phyloP scores from a whole-genome alignment of 495 filamentous ascomycete species.

The Podospora comata region DNA sequence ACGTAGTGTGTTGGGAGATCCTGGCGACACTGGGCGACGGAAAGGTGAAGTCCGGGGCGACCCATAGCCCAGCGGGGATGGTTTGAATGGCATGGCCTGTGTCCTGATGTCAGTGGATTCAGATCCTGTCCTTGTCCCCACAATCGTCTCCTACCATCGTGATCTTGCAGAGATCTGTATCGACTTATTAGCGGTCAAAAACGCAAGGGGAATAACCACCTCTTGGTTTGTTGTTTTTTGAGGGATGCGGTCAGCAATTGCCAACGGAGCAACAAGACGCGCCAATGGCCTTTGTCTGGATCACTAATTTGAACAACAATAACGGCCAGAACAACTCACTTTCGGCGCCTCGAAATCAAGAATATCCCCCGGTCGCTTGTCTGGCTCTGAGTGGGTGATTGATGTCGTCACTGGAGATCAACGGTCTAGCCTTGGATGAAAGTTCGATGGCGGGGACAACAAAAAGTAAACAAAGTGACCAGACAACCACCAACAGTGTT shows the following conservation, averaged over 20 bases:
- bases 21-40: slow-evolving; percentile 58
- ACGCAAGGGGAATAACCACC: not conserved
- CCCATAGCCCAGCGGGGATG: slow-evolving; percentile 39
- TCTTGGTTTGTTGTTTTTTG: not conserved
- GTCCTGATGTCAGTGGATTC: not conserved
- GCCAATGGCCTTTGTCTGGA: not conserved
- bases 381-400: not conserved
- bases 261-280: not conserved
- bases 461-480: slow-evolving; percentile 24
- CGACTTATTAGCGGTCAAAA: not conserved
- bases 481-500: slow-evolving; percentile 15
- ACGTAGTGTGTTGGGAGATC: slow-evolving; percentile 46
- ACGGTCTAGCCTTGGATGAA: not conserved
- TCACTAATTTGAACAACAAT: not conserved
- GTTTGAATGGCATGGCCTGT: slow-evolving; percentile 57
- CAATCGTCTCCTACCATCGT: not conserved
- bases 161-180: not conserved
- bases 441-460: not conserved
- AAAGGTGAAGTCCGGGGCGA: slow-evolving; percentile 76
- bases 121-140: not conserved
- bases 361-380: not conserved
- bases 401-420: slow-evolving; percentile 7
- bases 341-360: not conserved
- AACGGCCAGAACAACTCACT: not conserved
- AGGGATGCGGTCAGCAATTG: not conserved